phyloP scores from a whole-genome alignment of 192 early-diverging fungal genomes.

The Coemansia javaensis region DNA sequence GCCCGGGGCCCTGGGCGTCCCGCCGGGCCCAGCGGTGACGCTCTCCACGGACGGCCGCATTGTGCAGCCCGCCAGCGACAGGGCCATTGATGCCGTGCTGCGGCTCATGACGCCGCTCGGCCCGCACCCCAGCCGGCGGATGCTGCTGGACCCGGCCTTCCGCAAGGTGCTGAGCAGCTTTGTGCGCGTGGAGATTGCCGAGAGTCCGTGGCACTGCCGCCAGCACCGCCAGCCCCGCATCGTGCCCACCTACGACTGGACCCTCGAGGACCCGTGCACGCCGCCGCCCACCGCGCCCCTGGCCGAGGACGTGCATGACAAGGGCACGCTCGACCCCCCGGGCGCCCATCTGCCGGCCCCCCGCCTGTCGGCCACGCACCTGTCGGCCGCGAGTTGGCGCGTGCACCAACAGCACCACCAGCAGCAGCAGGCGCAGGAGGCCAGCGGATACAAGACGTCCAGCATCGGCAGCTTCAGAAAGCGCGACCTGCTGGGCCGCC shows the following conservation, averaged over 20 bases:
- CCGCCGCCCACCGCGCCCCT: neutral
- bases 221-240: constrained; percentile 14
- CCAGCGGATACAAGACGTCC: neutral
- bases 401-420: too few relatives aligned
- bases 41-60: constrained; percentile 32
- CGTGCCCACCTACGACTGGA: constrained; percentile 20
- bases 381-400: too few relatives aligned
- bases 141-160: constrained; percentile 45
- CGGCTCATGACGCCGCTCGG: constrained; percentile 32
- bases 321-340: too few relatives aligned
- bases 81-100: constrained; percentile 29
- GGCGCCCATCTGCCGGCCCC: too few relatives aligned
- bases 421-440: constrained; percentile 20
- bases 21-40: constrained; percentile 22
- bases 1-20: constrained; percentile 12
- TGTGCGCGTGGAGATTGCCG: constrained; percentile 26
- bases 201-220: constrained; percentile 38
- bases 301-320: too few relatives aligned
- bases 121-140: constrained; percentile 7
- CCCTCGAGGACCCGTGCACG: constrained; percentile 1
- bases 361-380: too few relatives aligned
- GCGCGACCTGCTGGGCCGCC: constrained; percentile 15
- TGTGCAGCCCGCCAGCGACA: constrained; percentile 5
- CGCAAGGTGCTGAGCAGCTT: constrained; percentile 38
- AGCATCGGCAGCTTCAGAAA: constrained; percentile 5